Evolutionary conservation across 2,329 filamentous ascomycete species (phyloP).

Genomic region (Colletotrichum trifolii): DNA sequence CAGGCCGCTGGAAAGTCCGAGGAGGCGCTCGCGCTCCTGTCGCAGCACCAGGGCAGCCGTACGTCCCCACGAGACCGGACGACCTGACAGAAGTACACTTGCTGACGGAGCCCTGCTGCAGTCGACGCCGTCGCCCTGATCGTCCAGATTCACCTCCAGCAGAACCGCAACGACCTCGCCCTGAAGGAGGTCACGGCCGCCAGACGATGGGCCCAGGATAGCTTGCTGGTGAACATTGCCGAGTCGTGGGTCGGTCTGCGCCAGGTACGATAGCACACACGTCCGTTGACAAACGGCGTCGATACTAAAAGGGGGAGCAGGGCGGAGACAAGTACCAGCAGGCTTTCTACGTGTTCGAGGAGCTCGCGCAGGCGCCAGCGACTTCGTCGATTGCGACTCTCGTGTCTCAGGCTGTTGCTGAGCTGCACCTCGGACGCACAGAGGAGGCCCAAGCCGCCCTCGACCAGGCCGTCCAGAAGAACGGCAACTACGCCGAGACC

Average conservation of each 20-base stretch:
- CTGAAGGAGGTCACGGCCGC: slow-evolving; percentile 89
- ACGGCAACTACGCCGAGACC: slow-evolving; percentile 76
- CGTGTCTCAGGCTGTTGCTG: slow-evolving; percentile 88
- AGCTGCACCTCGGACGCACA: slow-evolving; percentile 87
- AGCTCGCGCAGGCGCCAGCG: slow-evolving; percentile 87
- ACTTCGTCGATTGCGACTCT: slow-evolving; percentile 81
- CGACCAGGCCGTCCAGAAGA: slow-evolving; percentile 80
- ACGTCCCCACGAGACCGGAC: slow-evolving; percentile 49
- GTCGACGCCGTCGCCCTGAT: slow-evolving; percentile 85
- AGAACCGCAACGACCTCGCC: slow-evolving; percentile 92
- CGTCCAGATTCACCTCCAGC: slow-evolving; percentile 90
- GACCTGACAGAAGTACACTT: slow-evolving; percentile 10
- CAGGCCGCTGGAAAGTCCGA: slow-evolving; percentile 85
- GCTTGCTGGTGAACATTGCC: slow-evolving; percentile 89
- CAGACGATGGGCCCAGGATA: slow-evolving; percentile 95
- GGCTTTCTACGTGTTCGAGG: slow-evolving; percentile 97
- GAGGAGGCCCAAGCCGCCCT: slow-evolving; percentile 91
- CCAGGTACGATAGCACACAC: slow-evolving; percentile 66
- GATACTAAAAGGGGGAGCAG: slow-evolving; percentile 57
- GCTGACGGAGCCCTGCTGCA: slow-evolving; percentile 41
- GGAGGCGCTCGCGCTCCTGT: slow-evolving; percentile 82
- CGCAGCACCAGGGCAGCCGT: slow-evolving; percentile 89
- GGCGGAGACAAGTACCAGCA: slow-evolving; percentile 97
- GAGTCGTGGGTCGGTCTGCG: slow-evolving; percentile 95
- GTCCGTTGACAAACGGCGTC: neutral